Conservation (phyloP, 768 basidiomycete species). For the Panellus pusillus region DNA sequence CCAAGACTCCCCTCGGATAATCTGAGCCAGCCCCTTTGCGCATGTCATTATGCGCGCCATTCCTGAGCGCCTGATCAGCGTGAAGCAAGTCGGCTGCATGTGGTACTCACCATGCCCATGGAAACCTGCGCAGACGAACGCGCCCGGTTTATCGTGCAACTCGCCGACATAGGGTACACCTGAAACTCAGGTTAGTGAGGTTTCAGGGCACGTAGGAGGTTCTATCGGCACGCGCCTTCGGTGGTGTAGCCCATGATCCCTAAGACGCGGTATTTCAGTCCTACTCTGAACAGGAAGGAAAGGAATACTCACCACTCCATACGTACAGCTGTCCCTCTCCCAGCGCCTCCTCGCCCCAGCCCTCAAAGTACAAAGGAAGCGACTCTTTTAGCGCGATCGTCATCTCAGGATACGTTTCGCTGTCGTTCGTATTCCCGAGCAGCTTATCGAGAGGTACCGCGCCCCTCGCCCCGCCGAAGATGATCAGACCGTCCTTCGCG, state of each 20-base stretch:
- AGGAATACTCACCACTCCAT: conserved; percentile 14
- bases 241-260: conserved; percentile 28
- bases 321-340: conserved; percentile 24
- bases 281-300: too few relatives aligned
- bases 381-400: conserved; percentile 24
- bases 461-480: conserved; percentile 24
- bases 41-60: conserved; percentile 26
- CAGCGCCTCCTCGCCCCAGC: conserved; percentile 25
- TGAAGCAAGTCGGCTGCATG: background rate
- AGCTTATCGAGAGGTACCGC: conserved; percentile 16
- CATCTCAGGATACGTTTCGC: conserved; percentile 21
- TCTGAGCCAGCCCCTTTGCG: conserved; percentile 26
- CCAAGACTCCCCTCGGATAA: conserved; percentile 29
- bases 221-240: conserved; percentile 5
- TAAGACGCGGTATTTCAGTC: background rate
- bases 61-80: background rate
- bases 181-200: background rate
- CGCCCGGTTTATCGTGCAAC: conserved; percentile 28
- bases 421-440: conserved; percentile 25
- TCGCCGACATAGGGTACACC: conserved; percentile 30
- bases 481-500: conserved; percentile 23
- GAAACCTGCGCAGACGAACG: conserved; percentile 30
- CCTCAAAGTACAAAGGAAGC: conserved; percentile 25
- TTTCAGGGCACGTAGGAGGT: background rate
- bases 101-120: conserved; percentile 28